Evolutionary conservation across 768 basidiomycete species (phyloP), one percentile per base, ranked within the genome.

Genomic region (Leccinum subgranulosum): DNA sequence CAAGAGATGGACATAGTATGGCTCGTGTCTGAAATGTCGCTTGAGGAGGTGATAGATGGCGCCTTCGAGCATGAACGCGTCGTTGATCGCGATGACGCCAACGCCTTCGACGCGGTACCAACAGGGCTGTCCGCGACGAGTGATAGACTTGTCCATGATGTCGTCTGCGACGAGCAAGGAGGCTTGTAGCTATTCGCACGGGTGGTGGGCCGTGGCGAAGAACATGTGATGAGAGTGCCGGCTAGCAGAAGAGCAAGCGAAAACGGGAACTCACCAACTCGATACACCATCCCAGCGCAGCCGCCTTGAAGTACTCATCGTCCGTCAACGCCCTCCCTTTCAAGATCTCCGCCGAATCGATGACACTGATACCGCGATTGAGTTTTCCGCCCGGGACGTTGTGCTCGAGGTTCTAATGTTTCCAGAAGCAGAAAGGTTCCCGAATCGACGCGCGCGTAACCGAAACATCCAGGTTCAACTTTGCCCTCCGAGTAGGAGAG

Each of bases 301-400:
- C 95, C 7, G 92, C 84, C 11, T 43, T 43, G 41, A 43, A 43
- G 41, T 19, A 43, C 19, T 43, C 41, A 5, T 43, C 41, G 41
- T 94, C 91, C 0, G 78, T 78, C 60, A 96, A 74, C 15, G 75
- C 48, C 3, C 83, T 76, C 1, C 88, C 91, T 59, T 87, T 85
- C 60, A 98, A 74, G 70, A 98, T 94, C 74, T 92, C 87, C 53
- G 87, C 90, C 4, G 92, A 90, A 73, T 98, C 95, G 49, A 94
- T 87, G 65, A 97, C 94, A 11, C 93, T 93, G 75, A 98, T 80
- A n/a, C 96, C 94, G 33, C 96, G 85, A 75, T 97, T 98, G 54
- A 98, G 86, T 75, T 98, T 98, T 3, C 94, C 94, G 46, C 93
- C 92, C 0, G 94, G 94, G 21, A 92, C 89, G 74, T 98, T 98